These are phyloP conservation scores for Xerocomellus dryophilus DNA, from an alignment of 768 basidiomycete species.

Conservation along the genomic window DNA sequence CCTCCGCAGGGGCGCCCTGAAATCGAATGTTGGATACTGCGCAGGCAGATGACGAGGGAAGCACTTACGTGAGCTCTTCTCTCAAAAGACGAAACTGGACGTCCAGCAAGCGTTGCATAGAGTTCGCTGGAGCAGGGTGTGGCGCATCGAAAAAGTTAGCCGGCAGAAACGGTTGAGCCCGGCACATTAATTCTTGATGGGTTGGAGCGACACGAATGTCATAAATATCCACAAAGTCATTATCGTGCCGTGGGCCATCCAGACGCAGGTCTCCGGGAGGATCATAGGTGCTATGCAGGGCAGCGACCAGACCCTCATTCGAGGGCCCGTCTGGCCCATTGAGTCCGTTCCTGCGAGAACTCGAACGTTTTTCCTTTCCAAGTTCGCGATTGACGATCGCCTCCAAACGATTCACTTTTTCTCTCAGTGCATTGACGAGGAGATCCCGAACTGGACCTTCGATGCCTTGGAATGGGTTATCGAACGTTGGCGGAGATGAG, in stretches of 20 bases:
- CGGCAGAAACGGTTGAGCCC: slow-evolving; percentile 54
- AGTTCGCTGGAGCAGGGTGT: slow-evolving; percentile 53
- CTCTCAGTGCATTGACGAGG: slow-evolving; percentile 30
- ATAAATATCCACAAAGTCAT: slow-evolving; percentile 54
- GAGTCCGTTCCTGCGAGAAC: slow-evolving; percentile 3
- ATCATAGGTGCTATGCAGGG: slow-evolving; percentile 44
- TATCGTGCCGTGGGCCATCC: slow-evolving; percentile 64
- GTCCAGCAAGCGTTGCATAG: slow-evolving; percentile 67
- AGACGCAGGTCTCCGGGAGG: slow-evolving; percentile 51
- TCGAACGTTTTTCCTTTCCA: slow-evolving; percentile 30
- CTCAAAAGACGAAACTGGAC: slow-evolving; percentile 72
- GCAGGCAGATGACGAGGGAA: not conserved
- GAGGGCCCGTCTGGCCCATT: not conserved
- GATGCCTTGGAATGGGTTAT: slow-evolving; percentile 39
- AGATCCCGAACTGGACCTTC: slow-evolving; percentile 35
- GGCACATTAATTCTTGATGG: slow-evolving; percentile 55
- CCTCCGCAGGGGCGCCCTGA: slow-evolving; percentile 50
- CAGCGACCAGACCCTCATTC: slow-evolving; percentile 38
- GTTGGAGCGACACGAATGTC: slow-evolving; percentile 72
- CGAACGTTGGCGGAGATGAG: slow-evolving; percentile 40
- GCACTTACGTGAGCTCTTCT: slow-evolving; percentile 63
- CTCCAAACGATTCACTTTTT: slow-evolving; percentile 31
- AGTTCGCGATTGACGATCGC: slow-evolving; percentile 54
- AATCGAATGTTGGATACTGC: not conserved
- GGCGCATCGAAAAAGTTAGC: slow-evolving; percentile 58